These are phyloP conservation scores for Coemansia erecta DNA, from an alignment of 192 early-diverging fungal species.

Conservation along the genomic window DNA sequence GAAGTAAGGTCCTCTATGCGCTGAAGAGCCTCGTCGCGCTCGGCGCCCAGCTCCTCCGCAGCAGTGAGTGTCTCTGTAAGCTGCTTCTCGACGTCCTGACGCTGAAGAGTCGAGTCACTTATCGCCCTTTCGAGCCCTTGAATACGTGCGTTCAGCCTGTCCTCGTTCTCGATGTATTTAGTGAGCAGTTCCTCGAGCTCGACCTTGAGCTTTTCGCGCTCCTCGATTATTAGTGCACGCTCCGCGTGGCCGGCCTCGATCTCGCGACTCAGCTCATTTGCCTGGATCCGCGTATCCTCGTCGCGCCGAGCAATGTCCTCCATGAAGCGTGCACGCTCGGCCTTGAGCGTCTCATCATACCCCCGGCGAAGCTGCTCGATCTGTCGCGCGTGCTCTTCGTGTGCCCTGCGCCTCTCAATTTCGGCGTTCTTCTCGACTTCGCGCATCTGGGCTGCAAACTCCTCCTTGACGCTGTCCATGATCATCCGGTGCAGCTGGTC, in stretches of 20 bases:
- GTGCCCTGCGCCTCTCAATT: constrained; percentile 26
- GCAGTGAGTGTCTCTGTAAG: constrained; percentile 12
- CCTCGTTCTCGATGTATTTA: constrained; percentile 21
- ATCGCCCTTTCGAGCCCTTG: constrained; percentile 32
- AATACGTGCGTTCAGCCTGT: constrained; percentile 26
- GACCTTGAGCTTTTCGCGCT: constrained; percentile 22
- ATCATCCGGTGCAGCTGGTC: constrained; percentile 49
- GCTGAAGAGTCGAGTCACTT: constrained; percentile 29
- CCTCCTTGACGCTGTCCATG: constrained; percentile 36
- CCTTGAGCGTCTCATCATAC: constrained; percentile 28
- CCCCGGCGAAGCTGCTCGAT: constrained; percentile 31
- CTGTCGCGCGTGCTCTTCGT: constrained; percentile 31
- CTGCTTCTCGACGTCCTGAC: constrained; percentile 30
- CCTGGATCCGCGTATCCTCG: constrained; percentile 27
- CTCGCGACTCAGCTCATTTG: constrained; percentile 27
- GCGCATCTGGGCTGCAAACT: constrained; percentile 41
- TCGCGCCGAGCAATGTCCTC: constrained; percentile 32
- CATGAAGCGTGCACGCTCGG: constrained; percentile 12
- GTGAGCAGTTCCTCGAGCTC: constrained; percentile 41
- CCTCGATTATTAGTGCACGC: constrained; percentile 13
- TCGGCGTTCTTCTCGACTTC: constrained; percentile 36
- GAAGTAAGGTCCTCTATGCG: constrained; percentile 13
- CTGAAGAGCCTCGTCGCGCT: constrained; percentile 21
- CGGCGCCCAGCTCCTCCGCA: constrained; percentile 16
- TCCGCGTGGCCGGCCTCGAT: constrained; percentile 27